Percentiles rank a stretch among this genome's conserved stretches.
phyloP scores from a whole-genome alignment of 805 yeast species.

The Wickerhamiella sergipiensis region DNA sequence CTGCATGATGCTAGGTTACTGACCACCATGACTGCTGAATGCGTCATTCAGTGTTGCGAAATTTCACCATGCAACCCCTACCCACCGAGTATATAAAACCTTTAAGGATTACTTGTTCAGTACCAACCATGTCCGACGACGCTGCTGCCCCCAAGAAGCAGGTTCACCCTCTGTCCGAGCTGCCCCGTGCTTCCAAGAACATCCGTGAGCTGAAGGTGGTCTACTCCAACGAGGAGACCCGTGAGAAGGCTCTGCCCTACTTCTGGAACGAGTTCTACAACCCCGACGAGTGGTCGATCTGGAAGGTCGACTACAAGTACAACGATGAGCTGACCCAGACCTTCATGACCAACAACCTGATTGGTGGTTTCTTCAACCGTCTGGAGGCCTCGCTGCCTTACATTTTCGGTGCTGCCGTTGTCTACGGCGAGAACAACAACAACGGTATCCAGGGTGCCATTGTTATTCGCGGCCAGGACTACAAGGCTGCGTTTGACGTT shows the following conservation, averaged over 20 bases:
- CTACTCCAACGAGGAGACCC: slow-evolving; percentile 95
- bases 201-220: slow-evolving; percentile 92
- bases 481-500: slow-evolving; percentile 83
- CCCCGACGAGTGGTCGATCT: slow-evolving; percentile 85
- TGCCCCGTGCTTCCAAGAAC: slow-evolving; percentile 49
- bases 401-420: slow-evolving; percentile 87
- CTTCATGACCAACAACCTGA: slow-evolving; percentile 95
- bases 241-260: slow-evolving; percentile 89
- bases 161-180: slow-evolving; percentile 79
- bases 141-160: slow-evolving; percentile 41
- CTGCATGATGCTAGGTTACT: not conserved
- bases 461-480: slow-evolving; percentile 90
- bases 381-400: slow-evolving; percentile 81
- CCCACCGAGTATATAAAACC: not conserved
- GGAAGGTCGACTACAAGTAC: slow-evolving; percentile 93
- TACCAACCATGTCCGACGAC: not conserved
- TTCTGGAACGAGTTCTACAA: slow-evolving; percentile 87
- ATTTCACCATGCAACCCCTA: not conserved
- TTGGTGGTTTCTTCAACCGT: slow-evolving; percentile 98
- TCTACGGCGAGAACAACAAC: slow-evolving; percentile 96
- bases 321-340: slow-evolving; percentile 94
- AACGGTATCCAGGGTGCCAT: slow-evolving; percentile 95
- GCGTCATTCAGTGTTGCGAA: not conserved
- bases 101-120: too few relatives aligned
- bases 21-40: not conserved